Percentiles rank a stretch among this genome's conserved stretches.
phyloP scores from a whole-genome alignment of 1,284 basidiomycete species.

The Vanrija sp. region DNA sequence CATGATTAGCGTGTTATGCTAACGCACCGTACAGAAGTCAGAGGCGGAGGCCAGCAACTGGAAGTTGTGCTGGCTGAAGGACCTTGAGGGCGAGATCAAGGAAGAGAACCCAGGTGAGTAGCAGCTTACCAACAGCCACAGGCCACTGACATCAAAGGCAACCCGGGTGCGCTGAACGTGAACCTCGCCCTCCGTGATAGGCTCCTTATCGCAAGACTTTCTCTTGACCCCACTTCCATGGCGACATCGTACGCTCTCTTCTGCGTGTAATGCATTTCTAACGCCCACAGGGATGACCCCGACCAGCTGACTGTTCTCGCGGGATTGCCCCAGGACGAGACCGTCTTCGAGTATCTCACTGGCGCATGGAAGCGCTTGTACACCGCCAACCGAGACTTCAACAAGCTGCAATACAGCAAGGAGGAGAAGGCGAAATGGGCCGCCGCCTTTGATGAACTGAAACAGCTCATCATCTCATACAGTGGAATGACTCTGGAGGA shows the following conservation, averaged over 20 bases:
- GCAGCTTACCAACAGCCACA: not conserved
- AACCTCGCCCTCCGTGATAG: conserved; percentile 48
- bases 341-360: conserved; percentile 84
- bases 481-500: conserved; percentile 85
- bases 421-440: conserved; percentile 62
- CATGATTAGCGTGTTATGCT: conserved; percentile 5
- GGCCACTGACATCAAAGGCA: conserved; percentile 3
- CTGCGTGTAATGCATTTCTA: not conserved
- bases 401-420: conserved; percentile 64
- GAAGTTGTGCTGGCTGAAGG: conserved; percentile 78
- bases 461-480: conserved; percentile 81
- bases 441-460: conserved; percentile 64
- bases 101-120: conserved; percentile 61
- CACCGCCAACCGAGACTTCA: conserved; percentile 55
- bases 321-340: conserved; percentile 71
- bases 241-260: conserved; percentile 41
- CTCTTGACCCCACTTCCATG: conserved; percentile 69
- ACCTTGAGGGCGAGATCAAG: conserved; percentile 65
- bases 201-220: conserved; percentile 79
- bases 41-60: conserved; percentile 67
- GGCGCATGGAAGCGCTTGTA: conserved; percentile 86
- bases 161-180: conserved; percentile 33
- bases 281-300: conserved; percentile 63
- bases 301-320: conserved; percentile 72
- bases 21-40: conserved; percentile 54